phyloP scores from a whole-genome alignment of 2,329 filamentous ascomycete species.

The Rhynchosporium secalis region DNA sequence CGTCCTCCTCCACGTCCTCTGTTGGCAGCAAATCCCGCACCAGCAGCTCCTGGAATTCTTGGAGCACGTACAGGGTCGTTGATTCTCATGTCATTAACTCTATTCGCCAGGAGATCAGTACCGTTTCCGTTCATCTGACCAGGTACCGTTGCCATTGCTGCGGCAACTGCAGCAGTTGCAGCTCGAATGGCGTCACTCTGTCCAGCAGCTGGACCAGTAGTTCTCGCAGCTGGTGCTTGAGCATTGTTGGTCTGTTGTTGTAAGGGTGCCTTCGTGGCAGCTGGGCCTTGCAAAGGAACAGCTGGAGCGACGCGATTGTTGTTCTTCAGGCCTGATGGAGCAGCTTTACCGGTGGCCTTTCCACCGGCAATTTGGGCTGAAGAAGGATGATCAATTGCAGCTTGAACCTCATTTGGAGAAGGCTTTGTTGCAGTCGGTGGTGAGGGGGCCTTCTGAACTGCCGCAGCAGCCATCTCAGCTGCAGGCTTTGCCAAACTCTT shows the following conservation, averaged over 20 bases:
- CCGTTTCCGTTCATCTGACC: conserved; percentile 43
- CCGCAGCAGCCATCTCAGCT: conserved; percentile 40
- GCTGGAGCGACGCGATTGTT: conserved; percentile 60
- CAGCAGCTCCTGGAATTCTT: conserved; percentile 47
- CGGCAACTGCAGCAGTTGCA: conserved; percentile 74
- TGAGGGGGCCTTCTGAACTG: conserved; percentile 52
- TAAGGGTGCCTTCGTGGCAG: conserved; percentile 44
- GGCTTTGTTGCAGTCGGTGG: conserved; percentile 71
- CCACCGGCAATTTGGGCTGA: conserved; percentile 23
- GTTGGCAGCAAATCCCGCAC: conserved; percentile 41
- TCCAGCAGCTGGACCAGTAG: conserved; percentile 39
- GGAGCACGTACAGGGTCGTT: conserved; percentile 56
- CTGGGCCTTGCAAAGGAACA: conserved; percentile 59
- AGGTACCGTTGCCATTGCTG: conserved; percentile 73
- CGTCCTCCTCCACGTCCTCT: conserved; percentile 47
- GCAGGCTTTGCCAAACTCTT: conserved; percentile 52
- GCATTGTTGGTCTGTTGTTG: conserved; percentile 39
- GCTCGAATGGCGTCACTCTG: conserved; percentile 71
- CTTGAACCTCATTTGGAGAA: conserved; percentile 53
- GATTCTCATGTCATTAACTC: conserved; percentile 75
- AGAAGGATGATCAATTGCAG: conserved; percentile 44
- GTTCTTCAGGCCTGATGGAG: conserved; percentile 36
- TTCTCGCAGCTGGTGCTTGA: conserved; percentile 22
- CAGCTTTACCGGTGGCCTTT: conserved; percentile 13
- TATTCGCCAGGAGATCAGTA: conserved; percentile 71